Percentiles rank a stretch among this genome's conserved stretches.
Conservation (phyloP, 208 protist species). For the Trichomonas vaginalis region DNA sequence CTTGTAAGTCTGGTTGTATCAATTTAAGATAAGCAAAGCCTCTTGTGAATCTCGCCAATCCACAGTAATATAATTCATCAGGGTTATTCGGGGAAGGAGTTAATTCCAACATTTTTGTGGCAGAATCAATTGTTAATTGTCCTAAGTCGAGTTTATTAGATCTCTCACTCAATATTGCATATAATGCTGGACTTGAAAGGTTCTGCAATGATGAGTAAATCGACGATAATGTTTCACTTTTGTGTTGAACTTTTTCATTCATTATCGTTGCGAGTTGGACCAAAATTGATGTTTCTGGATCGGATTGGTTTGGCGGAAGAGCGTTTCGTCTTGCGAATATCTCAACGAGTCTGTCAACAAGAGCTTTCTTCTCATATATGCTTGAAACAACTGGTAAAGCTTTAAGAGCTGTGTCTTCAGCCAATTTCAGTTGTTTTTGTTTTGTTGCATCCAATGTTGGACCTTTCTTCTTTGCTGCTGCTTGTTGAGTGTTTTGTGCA, state of each 20-base stretch:
- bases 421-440: background rate
- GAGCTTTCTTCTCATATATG: background rate
- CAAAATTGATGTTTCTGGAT: background rate
- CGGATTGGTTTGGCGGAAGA: background rate
- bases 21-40: background rate
- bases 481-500: background rate
- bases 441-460: background rate
- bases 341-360: constrained; percentile 1
- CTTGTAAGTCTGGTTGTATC: background rate
- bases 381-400: background rate
- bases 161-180: background rate
- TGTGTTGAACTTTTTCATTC: constrained; percentile 11
- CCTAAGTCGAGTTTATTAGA: background rate
- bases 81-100: background rate
- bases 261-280: background rate
- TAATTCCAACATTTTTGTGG: background rate
- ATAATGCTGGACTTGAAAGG: background rate
- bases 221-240: background rate
- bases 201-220: background rate
- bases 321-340: background rate
- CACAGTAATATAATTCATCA: background rate
- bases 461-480: background rate
- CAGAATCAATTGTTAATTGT: background rate
- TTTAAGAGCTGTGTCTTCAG: background rate
- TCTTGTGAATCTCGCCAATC: background rate